Evolutionary conservation across 345 rosid species (phyloP).

Genomic region (Populus alba): DNA sequence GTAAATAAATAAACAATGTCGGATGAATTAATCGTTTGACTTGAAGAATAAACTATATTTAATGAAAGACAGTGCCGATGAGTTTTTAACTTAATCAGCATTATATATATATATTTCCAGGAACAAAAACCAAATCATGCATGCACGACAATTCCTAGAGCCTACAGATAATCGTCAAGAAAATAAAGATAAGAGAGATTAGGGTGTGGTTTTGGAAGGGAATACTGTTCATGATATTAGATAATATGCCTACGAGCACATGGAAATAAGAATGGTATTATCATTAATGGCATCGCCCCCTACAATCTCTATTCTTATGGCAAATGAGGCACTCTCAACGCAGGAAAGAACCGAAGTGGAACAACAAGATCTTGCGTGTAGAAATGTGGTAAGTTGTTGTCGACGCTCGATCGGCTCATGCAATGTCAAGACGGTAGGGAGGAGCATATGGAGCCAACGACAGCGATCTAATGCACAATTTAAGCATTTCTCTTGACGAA

Average conservation of each 20-base stretch:
- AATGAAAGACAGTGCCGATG: neutral
- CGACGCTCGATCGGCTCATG: constrained; percentile 13
- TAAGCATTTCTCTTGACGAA: constrained; percentile 10
- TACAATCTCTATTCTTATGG: neutral
- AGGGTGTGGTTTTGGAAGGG: neutral
- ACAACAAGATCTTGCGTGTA: constrained; percentile 22
- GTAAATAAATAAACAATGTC: too few species aligned
- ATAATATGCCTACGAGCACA: neutral
- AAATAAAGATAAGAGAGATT: neutral
- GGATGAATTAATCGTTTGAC: too few species aligned
- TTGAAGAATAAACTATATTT: too few species aligned
- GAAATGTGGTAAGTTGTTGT: constrained; percentile 12
- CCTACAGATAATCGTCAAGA: neutral
- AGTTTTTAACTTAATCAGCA: too few species aligned
- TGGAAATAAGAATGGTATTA: neutral
- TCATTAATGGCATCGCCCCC: neutral
- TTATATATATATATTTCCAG: too few species aligned
- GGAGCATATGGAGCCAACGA: constrained; percentile 28
- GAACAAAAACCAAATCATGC: neutral
- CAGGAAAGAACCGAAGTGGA: neutral
- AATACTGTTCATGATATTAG: neutral
- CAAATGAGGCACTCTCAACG: neutral
- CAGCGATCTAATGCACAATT: constrained; percentile 7
- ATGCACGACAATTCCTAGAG: neutral
- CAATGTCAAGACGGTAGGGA: constrained; percentile 18